A percentile compares a stretch with the other conserved stretches of the same genome.
These are phyloP conservation scores for Phytopythium helicoides DNA, from an alignment of 352 stramenopile genomes.

Conservation along the genomic window DNA sequence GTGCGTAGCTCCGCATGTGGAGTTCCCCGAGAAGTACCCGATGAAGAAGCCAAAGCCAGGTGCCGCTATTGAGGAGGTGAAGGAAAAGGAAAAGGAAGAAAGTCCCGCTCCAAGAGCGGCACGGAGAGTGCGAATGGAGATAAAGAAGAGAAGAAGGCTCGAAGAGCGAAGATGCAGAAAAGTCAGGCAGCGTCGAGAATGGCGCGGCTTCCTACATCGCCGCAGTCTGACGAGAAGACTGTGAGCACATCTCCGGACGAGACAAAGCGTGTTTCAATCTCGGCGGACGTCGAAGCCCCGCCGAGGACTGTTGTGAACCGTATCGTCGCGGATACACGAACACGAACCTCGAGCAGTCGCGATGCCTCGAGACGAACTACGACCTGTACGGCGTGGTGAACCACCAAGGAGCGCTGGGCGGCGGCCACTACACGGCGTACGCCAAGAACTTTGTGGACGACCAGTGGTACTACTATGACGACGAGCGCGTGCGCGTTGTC, in stretches of 20 bases:
- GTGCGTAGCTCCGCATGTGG: constrained; percentile 85
- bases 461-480: constrained; percentile 91
- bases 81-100: constrained; percentile 1
- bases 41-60: constrained; percentile 47
- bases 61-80: not conserved
- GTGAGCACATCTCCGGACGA: constrained; percentile 2
- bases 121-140: not conserved
- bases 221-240: constrained; percentile 5
- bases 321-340: constrained; percentile 85
- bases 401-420: constrained; percentile 83
- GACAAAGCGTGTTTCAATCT: constrained; percentile 7
- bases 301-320: constrained; percentile 46
- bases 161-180: not conserved
- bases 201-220: not conserved
- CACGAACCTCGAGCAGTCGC: constrained; percentile 85
- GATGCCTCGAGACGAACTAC: constrained; percentile 86
- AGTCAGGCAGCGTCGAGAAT: not conserved
- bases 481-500: constrained; percentile 84
- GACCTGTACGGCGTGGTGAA: constrained; percentile 89
- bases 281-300: not conserved
- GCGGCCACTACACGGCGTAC: constrained; percentile 87
- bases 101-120: constrained; percentile 1
- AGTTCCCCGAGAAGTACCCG: constrained; percentile 78
- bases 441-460: constrained; percentile 88
- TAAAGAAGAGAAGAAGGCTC: constrained; percentile 12